Percentiles rank a stretch among this genome's conserved stretches.
These are phyloP conservation scores for Priceomyces castillae DNA, from an alignment of 805 yeast genomes.

Conservation along the genomic window DNA sequence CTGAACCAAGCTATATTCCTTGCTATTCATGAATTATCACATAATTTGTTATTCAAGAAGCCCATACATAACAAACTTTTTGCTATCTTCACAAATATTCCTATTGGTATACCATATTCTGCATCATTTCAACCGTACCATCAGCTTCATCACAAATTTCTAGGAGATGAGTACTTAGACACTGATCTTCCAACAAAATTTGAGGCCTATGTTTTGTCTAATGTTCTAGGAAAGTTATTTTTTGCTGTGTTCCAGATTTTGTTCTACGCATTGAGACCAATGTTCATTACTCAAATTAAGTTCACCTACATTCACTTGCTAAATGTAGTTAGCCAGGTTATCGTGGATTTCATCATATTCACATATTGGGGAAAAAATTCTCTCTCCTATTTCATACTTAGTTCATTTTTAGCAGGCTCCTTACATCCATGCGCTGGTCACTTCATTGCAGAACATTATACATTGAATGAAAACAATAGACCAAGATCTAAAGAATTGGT, in stretches of 20 bases:
- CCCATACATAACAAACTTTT: constrained; percentile 77
- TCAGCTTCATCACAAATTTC: constrained; percentile 84
- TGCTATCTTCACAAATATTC: constrained; percentile 74
- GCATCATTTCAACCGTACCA: constrained; percentile 91
- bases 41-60: constrained; percentile 76
- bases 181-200: constrained; percentile 82
- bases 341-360: constrained; percentile 58
- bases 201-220: constrained; percentile 73
- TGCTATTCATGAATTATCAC: constrained; percentile 86
- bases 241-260: constrained; percentile 87
- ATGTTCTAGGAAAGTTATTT: constrained; percentile 81
- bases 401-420: constrained; percentile 86
- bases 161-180: constrained; percentile 81
- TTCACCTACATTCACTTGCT: constrained; percentile 73
- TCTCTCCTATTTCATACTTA: constrained; percentile 62
- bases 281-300: constrained; percentile 73
- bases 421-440: constrained; percentile 95
- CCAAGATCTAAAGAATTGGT: constrained; percentile 40
- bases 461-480: constrained; percentile 55
- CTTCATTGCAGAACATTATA: constrained; percentile 91
- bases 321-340: constrained; percentile 60
- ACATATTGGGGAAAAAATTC: constrained; percentile 62
- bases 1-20: constrained; percentile 79
- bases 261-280: constrained; percentile 87
- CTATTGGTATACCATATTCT: constrained; percentile 86